Evolutionary conservation across 2,329 filamentous ascomycete genomes (phyloP).

Genomic region (Aspergillus brunneoviolaceus): DNA sequence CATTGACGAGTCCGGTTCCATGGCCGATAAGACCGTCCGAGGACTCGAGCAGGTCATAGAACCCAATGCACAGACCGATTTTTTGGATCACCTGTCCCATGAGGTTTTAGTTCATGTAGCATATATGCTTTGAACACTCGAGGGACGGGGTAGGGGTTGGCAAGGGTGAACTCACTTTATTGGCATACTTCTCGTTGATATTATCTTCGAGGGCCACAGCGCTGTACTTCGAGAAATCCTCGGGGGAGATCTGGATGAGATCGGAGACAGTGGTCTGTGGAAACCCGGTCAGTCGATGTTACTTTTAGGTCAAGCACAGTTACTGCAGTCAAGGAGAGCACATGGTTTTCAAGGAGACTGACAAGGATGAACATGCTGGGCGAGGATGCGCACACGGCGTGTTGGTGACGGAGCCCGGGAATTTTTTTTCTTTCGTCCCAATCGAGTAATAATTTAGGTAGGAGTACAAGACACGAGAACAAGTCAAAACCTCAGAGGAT

Average conservation of each 20-base stretch:
- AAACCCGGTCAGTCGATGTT: constrained; percentile 13
- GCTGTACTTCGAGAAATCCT: constrained; percentile 80
- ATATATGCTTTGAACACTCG: too few relatives aligned
- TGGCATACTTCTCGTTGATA: constrained; percentile 94
- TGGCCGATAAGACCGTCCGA: constrained; percentile 94
- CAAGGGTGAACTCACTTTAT: constrained; percentile 62
- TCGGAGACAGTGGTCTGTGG: constrained; percentile 86
- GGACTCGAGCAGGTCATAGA: constrained; percentile 85
- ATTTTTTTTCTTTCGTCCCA: background rate
- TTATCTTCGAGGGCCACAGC: constrained; percentile 88
- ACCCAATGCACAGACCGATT: constrained; percentile 86
- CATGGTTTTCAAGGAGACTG: constrained; percentile 29
- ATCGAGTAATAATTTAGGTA: background rate
- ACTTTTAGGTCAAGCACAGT: background rate
- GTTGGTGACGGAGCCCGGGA: constrained; percentile 3
- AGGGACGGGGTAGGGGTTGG: too few relatives aligned
- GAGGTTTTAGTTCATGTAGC: constrained; percentile 3
- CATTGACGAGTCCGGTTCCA: constrained; percentile 86
- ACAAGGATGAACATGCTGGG: constrained; percentile 53
- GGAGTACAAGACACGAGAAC: constrained; percentile 13
- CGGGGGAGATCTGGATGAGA: constrained; percentile 86
- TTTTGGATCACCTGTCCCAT: constrained; percentile 75
- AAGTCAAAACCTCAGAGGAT: constrained; percentile 4
- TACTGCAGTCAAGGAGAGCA: background rate
- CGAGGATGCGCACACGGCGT: constrained; percentile 1